A percentile compares a stretch with the other conserved stretches of the same genome.
These are phyloP conservation scores for Globisporangium irregulare DNA, from an alignment of 352 stramenopile species.

Conservation along the genomic window DNA sequence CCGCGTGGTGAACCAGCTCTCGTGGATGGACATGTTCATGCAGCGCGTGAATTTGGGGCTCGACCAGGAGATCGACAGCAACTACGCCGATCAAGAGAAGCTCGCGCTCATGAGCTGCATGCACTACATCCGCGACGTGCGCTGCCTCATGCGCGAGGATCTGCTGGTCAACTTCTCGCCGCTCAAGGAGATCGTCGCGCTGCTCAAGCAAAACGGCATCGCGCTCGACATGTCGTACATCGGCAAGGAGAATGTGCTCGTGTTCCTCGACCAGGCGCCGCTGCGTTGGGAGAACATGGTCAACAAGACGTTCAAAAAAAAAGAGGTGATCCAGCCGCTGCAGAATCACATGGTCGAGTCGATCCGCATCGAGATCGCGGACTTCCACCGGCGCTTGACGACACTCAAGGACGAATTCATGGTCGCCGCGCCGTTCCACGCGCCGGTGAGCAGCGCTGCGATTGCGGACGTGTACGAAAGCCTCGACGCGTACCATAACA, in stretches of 20 bases:
- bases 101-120: constrained; percentile 84
- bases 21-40: constrained; percentile 89
- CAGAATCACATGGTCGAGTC: constrained; percentile 88
- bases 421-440: constrained; percentile 48
- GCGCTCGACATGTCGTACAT: constrained; percentile 86
- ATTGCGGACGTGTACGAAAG: constrained; percentile 80
- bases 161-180: constrained; percentile 69
- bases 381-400: constrained; percentile 74
- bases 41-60: constrained; percentile 67
- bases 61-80: constrained; percentile 50
- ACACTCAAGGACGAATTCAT: constrained; percentile 67
- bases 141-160: constrained; percentile 80
- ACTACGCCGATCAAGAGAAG: constrained; percentile 40
- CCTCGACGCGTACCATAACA: constrained; percentile 85
- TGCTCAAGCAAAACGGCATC: constrained; percentile 88
- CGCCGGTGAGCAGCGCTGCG: constrained; percentile 19
- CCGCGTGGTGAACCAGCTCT: constrained; percentile 78
- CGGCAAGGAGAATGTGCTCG: constrained; percentile 75
- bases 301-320: constrained; percentile 93
- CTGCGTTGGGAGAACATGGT: constrained; percentile 91
- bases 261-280: constrained; percentile 86
- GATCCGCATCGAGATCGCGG: constrained; percentile 64
- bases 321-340: constrained; percentile 88
- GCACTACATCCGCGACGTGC: constrained; percentile 87
- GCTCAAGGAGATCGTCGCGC: constrained; percentile 71